A percentile compares a stretch with the other conserved stretches of the same genome.
Conservation (phyloP, 2,329 filamentous ascomycete species). For the Furcasterigmium furcatum region DNA sequence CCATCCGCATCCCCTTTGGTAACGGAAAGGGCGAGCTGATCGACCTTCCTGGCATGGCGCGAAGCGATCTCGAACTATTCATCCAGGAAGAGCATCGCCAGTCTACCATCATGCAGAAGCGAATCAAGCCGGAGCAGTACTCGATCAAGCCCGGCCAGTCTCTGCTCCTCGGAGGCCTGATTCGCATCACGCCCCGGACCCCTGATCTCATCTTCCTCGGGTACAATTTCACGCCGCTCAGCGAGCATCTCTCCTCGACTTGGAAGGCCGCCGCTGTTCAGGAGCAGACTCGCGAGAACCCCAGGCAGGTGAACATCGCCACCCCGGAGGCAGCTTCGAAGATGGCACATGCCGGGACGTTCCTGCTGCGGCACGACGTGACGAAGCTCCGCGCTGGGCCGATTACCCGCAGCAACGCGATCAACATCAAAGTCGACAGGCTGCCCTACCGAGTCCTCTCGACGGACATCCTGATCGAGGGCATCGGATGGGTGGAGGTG, state of each 20-base stretch:
- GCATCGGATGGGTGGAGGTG: conserved; percentile 90
- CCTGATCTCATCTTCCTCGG: conserved; percentile 65
- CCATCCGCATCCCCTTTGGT: conserved; percentile 89
- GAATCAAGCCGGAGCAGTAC: conserved; percentile 70
- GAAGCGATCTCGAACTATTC: conserved; percentile 68
- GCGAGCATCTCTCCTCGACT: conserved; percentile 73
- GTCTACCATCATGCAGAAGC: conserved; percentile 74
- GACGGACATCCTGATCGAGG: conserved; percentile 84
- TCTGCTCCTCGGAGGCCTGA: conserved; percentile 78
- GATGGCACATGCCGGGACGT: conserved; percentile 70
- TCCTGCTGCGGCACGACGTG: conserved; percentile 76
- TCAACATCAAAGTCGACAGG: conserved; percentile 59
- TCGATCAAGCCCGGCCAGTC: conserved; percentile 75
- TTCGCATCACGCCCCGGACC: conserved; percentile 78
- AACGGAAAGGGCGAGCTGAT: conserved; percentile 85
- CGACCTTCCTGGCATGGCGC: conserved; percentile 82
- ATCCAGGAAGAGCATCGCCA: conserved; percentile 64
- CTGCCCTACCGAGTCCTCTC: conserved; percentile 79
- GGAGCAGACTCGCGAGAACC: conserved; percentile 51
- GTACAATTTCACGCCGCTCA: conserved; percentile 83
- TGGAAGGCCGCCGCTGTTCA: conserved; percentile 78
- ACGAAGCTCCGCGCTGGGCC: conserved; percentile 76
- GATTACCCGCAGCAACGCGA: conserved; percentile 60
- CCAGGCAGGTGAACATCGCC: conserved; percentile 62
- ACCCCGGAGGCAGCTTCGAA: conserved; percentile 52